Evolutionary conservation across 73 alveolate genomes (phyloP).

Genomic region (Symbiodinium natans): DNA sequence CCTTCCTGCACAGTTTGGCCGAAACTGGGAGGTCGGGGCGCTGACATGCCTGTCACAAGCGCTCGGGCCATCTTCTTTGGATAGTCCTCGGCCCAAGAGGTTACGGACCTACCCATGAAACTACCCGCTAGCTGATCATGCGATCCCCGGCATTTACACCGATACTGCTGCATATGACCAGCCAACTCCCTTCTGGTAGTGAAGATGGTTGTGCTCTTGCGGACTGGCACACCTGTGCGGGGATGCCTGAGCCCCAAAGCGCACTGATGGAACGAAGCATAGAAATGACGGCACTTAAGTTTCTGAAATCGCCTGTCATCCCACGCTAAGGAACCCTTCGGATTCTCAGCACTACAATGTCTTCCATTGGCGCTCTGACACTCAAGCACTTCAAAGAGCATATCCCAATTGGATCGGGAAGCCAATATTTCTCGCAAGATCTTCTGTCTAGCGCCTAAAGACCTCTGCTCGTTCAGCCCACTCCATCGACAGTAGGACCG

Average conservation of each 20-base stretch:
- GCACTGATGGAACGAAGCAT: neutral
- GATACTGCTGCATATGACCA: neutral
- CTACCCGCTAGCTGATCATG: neutral
- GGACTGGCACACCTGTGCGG: neutral
- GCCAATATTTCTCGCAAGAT: neutral
- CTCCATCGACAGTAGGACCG: neutral
- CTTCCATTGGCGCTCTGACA: neutral
- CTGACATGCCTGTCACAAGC: neutral
- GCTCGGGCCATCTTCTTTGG: neutral
- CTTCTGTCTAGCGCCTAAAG: neutral
- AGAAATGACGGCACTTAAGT: neutral
- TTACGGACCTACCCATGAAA: neutral
- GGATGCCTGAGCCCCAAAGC: neutral
- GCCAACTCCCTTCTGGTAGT: neutral
- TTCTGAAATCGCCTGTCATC: neutral
- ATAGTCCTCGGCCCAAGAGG: neutral
- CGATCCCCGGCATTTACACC: neutral
- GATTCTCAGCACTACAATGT: neutral
- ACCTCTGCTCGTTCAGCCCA: too few species aligned
- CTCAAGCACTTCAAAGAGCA: neutral
- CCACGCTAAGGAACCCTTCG: neutral
- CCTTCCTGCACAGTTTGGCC: neutral
- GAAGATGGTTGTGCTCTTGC: neutral
- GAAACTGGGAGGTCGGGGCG: too few species aligned
- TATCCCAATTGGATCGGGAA: neutral